Evolutionary conservation across 2,329 filamentous ascomycete genomes (phyloP).

Genomic region (Pseudogymnoascus sp.): DNA sequence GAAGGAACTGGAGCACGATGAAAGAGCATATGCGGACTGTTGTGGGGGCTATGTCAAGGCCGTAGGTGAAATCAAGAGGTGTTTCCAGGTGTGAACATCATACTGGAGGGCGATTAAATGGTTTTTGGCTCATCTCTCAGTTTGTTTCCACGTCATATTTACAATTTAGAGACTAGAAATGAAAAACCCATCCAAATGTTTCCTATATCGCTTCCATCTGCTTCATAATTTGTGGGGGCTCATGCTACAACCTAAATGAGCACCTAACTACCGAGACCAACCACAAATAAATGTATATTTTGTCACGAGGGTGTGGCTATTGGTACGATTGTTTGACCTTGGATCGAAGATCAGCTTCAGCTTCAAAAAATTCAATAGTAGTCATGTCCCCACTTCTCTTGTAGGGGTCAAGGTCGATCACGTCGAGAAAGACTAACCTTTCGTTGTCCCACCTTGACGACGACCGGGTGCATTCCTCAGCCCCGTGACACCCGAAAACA

Average conservation of each 20-base stretch:
- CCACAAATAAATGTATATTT: neutral
- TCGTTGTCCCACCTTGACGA: neutral
- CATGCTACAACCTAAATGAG: neutral
- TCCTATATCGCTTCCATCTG: neutral
- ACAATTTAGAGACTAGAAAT: neutral
- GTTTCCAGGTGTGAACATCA: constrained; percentile 11
- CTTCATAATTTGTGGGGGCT: neutral
- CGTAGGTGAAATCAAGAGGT: constrained; percentile 12
- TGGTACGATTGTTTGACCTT: neutral
- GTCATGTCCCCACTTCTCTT: neutral
- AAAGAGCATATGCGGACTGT: constrained; percentile 11
- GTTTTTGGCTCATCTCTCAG: neutral
- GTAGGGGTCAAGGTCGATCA: neutral
- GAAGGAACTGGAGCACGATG: constrained; percentile 11
- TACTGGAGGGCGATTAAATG: neutral
- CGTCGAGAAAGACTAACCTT: neutral
- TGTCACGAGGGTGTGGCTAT: neutral
- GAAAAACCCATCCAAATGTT: neutral
- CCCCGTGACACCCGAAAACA: neutral
- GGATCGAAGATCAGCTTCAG: neutral
- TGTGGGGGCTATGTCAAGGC: constrained; percentile 14
- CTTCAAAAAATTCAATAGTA: neutral
- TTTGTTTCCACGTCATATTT: neutral
- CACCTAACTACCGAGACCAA: neutral
- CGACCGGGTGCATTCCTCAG: neutral